Conservation (phyloP, 768 basidiomycete genomes). For the Mycena filopes region DNA sequence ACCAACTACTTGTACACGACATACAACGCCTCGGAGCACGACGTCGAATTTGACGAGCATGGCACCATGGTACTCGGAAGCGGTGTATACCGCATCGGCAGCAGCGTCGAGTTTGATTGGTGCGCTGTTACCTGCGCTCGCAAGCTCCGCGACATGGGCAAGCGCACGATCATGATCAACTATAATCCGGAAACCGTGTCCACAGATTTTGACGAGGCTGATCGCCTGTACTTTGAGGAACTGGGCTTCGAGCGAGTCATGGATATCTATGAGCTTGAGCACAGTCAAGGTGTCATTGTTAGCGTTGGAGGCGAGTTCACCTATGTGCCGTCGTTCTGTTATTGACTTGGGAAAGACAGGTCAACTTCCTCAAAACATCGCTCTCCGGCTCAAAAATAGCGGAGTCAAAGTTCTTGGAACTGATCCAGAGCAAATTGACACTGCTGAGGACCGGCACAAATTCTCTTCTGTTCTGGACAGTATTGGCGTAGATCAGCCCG, state of each 20-base stretch:
- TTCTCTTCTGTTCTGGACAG: conserved; percentile 97
- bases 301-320: conserved; percentile 87
- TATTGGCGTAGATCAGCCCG: conserved; percentile 96
- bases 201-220: conserved; percentile 99
- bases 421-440: conserved; percentile 94
- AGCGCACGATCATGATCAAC: conserved; percentile 98
- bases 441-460: conserved; percentile 98
- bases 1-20: conserved; percentile 99
- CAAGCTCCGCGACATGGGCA: conserved; percentile 90
- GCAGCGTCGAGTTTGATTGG: conserved; percentile 99
- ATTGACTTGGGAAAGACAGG: conserved; percentile 54
- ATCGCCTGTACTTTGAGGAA: conserved; percentile 98
- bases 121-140: conserved; percentile 99
- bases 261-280: conserved; percentile 99
- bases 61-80: conserved; percentile 99
- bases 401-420: conserved; percentile 96
- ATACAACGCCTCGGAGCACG: conserved; percentile 96
- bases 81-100: conserved; percentile 98
- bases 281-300: conserved; percentile 92
- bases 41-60: conserved; percentile 94
- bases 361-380: conserved; percentile 98
- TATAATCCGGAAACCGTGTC: conserved; percentile 99
- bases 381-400: conserved; percentile 89
- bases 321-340: background rate
- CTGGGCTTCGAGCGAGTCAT: conserved; percentile 98